Evolutionary conservation across 768 basidiomycete genomes (phyloP), one percentile per base, ranked within the genome.

Genomic region (Suillus subalutaceus): DNA sequence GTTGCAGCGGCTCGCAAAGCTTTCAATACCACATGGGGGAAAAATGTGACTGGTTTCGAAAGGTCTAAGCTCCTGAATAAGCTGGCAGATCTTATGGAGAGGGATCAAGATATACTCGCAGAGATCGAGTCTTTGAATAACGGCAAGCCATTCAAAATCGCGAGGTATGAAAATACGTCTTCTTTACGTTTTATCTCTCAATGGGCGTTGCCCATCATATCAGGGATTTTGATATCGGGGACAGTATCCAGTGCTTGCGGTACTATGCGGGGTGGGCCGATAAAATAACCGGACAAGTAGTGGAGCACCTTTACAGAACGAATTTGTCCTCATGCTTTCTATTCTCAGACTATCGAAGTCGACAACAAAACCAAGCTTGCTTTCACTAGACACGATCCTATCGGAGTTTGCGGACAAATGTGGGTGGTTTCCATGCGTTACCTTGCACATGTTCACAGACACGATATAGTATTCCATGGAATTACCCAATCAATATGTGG

Each of bases 221-320:
- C 68, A 93, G 92, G 75, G 92, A 93, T 74, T 89, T 86, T 67
- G 93, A 95, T 74, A 90, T 95, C 48, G 88, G 86, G 48, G 93
- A 94, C 73, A 89, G 82, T 67, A 79, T 94, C 23, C 87, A 87
- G 70, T 93, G 92, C 73, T 78, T 94, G 62, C 85, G 93, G 60
- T 97, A 98, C 79, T 97, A 96, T 74, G 96, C 94, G 46, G 96
- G 96, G 30, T 96, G 92, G 92, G 93, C 94, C 10, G 96, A 98
- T 81, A 99, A 98, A 80, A 90, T 97, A 61, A 79, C 84, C 32
- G 97, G 97, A 26, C 88, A 96, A 86, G 91, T 90, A 68, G n/a
- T 50, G 43, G 52, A 41, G 50, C 67, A 68, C 20, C 50, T 15
- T 59, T 48, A 35, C 23, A 44, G 46, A 41, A 37, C 43, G 37